These are phyloP conservation scores for Euphorbia tirucalli DNA, from an alignment of 345 rosid species.

Conservation along the genomic window DNA sequence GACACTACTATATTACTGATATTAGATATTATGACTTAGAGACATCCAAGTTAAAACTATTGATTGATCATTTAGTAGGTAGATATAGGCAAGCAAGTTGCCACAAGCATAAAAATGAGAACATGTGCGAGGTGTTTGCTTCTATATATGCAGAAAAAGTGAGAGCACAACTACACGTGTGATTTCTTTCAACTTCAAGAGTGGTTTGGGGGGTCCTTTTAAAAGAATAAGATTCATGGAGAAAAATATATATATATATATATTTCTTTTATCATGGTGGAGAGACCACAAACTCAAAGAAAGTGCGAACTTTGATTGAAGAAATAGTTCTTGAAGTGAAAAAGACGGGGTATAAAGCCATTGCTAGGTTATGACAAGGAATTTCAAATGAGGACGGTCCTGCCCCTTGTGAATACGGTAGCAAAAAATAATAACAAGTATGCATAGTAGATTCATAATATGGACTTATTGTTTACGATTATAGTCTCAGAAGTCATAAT, in stretches of 20 bases:
- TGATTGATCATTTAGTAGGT: neutral
- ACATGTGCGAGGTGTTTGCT: slow-evolving; percentile 13
- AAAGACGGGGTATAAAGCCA: slow-evolving; percentile 17
- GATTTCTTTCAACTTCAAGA: slow-evolving; percentile 23
- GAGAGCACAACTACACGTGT: slow-evolving; percentile 11
- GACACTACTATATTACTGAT: slow-evolving; percentile 1
- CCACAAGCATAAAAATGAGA: neutral
- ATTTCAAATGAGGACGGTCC: slow-evolving; percentile 20
- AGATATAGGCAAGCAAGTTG: neutral
- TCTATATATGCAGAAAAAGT: slow-evolving; percentile 5
- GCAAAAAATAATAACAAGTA: neutral
- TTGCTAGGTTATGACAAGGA: slow-evolving; percentile 15
- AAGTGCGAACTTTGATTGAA: slow-evolving; percentile 24
- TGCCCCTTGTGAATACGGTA: slow-evolving; percentile 9
- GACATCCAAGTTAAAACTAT: neutral
- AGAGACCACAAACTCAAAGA: slow-evolving; percentile 38
- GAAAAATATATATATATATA: slow-evolving; percentile 1
- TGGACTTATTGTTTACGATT: neutral
- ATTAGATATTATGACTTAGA: slow-evolving; percentile 3
- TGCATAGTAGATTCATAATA: neutral
- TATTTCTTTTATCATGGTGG: slow-evolving; percentile 39
- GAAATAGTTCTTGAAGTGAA: slow-evolving; percentile 23
- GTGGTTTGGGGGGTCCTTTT: slow-evolving; percentile 49
- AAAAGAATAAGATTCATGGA: slow-evolving; percentile 54
- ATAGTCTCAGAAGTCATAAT: slow-evolving; percentile 10